Base-by-base conservation (phyloP, 441 rosid genomes). In the Erodium trifolium region DNA sequence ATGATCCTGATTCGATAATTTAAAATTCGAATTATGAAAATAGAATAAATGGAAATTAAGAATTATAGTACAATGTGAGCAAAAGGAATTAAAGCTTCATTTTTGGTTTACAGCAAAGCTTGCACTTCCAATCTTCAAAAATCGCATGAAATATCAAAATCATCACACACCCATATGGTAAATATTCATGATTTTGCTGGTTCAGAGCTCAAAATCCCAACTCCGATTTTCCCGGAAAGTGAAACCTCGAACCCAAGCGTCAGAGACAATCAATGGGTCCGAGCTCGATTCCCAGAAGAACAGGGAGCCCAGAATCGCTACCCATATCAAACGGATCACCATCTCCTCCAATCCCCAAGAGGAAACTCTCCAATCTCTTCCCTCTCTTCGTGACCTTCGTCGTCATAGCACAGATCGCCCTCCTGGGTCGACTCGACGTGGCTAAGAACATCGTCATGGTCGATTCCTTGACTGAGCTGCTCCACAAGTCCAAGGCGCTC, bases 391-490 rank as follows among this genome's bases (percentile, higher is more conserved):
- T 93, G 60, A 79, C 82, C 62, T 72, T 93, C 6, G 93, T 89
- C 19, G 86, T 91, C 63, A 63, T 87, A 43, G 88, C 84, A 11
- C 96, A 91, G 86, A 83, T 91, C 72, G 85, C 82, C 67, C 87
- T 93, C 76, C 78, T 93, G 82, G 90, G 96, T 83, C 88, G 89
- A 39, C 88, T 93, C 60, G 96, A 91, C 66, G 78, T 88, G 80
- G 87, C 85, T 13, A 82, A 87, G 68, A 87, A 85, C 65, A 82
- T 77, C 8, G 88, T 82, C 72, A 53, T 85, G 60, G 80, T 89
- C 60, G 93, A 91, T 80, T 85, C 92, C 8, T 81, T 84, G 84
- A 80, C 86, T 5, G 88, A 79, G 55, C 77, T 84, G 74, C 84
- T 86, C 77, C 65, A 74, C 2, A 78, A 68, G 18, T 23, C 27